Base-by-base conservation (phyloP, 2,329 filamentous ascomycete species). In the Pleomassaria siparia region DNA sequence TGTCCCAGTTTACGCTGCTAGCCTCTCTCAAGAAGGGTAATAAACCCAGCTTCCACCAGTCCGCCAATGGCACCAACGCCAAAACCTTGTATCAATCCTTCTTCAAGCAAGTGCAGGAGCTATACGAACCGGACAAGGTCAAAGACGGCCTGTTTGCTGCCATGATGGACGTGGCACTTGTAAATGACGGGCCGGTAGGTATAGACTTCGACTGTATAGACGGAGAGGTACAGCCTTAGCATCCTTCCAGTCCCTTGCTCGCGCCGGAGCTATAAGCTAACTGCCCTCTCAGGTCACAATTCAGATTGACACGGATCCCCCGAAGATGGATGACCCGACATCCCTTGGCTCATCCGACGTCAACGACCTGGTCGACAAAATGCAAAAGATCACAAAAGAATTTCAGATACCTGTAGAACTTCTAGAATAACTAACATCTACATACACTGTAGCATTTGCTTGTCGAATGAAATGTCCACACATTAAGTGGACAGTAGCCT, bases 141-240 rank as follows among this genome's bases (percentile, higher is more conserved):
- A 91, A 96, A 68, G 87, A 99, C 67, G 94, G 95, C n/a, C 84
- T 92, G 24, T 99, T 99, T 70, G 92, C 96, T 66, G 94, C 94
- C 41, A 96, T 95, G 91, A 99, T 99, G 94, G 87, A 97, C 65
- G 92, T 99, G 49, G 87, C 88, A 40, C 74, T 96, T 24, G 85
- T 96, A 41, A 97, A 97, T 58, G 92, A 97, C 63, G 83, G 83
- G 63, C 83, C 83, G 74, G 83, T 86, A 81, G 76, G 82, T 82
- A 69, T 81, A 59, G 75, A 82, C 67, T 82, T 77, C 71, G 72
- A 72, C 70, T 81, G 76, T 72, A 71, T 77, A 60, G 78, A 82
- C 66, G 76, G 75, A 70, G 78, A 75, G 77, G 80, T 82, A 80
- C 65, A 73, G 60, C 61, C 66, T 60, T 62, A 57, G 47, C 49